phyloP scores from a whole-genome alignment of 768 basidiomycete species.

The Coprinopsis strossmayeri region DNA sequence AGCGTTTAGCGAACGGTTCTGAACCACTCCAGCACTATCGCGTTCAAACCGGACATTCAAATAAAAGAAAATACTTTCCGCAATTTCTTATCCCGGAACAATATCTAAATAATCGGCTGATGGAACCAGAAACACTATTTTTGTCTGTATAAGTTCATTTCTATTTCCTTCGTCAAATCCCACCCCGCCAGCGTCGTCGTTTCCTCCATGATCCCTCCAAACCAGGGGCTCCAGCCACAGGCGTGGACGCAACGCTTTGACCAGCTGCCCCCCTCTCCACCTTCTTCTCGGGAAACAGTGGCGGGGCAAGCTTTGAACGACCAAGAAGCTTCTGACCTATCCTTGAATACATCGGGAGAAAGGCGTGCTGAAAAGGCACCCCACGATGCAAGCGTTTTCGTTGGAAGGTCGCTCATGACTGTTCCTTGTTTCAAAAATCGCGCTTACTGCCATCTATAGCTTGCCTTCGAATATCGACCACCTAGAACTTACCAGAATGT shows the following conservation, averaged over 20 bases:
- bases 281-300: constrained; percentile 29
- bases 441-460: constrained; percentile 28
- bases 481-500: constrained; percentile 49
- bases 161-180: background rate
- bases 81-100: background rate
- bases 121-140: too few species aligned
- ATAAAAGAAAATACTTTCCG: background rate
- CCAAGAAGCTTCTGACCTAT: constrained; percentile 12
- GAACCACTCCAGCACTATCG: background rate
- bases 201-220: constrained; percentile 35
- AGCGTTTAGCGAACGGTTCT: background rate
- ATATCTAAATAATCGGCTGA: background rate
- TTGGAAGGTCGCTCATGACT: constrained; percentile 58
- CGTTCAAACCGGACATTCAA: background rate
- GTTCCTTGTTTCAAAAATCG: constrained; percentile 2
- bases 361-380: constrained; percentile 42
- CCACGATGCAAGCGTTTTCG: constrained; percentile 78
- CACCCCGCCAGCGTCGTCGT: constrained; percentile 5
- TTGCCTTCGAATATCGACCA: constrained; percentile 66
- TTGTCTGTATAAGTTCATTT: constrained; percentile 3
- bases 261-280: constrained; percentile 47
- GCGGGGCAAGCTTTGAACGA: constrained; percentile 7
- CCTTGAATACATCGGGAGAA: constrained; percentile 13
- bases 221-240: constrained; percentile 31
- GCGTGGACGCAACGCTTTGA: constrained; percentile 74